phyloP scores from a whole-genome alignment of 2,329 filamentous ascomycete species.

The Hysterium pulicare region DNA sequence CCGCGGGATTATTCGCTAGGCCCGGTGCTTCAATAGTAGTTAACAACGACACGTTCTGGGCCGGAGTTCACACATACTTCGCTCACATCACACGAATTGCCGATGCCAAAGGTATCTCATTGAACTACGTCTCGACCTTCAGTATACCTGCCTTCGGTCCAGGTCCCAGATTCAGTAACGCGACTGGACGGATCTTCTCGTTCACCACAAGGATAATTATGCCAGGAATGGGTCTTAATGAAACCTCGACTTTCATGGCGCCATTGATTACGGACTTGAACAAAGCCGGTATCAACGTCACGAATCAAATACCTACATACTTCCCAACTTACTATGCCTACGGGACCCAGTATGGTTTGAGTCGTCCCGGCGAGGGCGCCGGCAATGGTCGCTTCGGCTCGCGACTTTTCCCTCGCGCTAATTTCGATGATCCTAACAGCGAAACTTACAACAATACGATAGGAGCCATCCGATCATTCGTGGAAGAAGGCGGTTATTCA shows the following conservation, averaged over 20 bases:
- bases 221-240: conserved; percentile 12
- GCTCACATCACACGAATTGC: conserved; percentile 21
- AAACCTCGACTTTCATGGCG: conserved; percentile 16
- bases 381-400: conserved; percentile 21
- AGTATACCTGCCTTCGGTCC: not conserved
- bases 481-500: conserved; percentile 4
- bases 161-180: too few species aligned
- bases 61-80: conserved; percentile 19
- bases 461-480: conserved; percentile 12
- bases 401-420: conserved; percentile 30
- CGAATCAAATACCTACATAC: conserved; percentile 15
- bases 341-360: conserved; percentile 17
- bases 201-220: conserved; percentile 18
- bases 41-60: conserved; percentile 24
- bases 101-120: conserved; percentile 22
- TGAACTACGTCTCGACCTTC: conserved; percentile 18
- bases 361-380: conserved; percentile 16
- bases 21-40: conserved; percentile 13
- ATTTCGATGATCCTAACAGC: conserved; percentile 19
- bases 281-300: conserved; percentile 14
- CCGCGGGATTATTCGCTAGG: conserved; percentile 18
- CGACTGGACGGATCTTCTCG: conserved; percentile 11
- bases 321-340: conserved; percentile 16
- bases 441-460: conserved; percentile 16
- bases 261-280: conserved; percentile 20